Base-by-base conservation (phyloP, 345 rosid genomes). In the Arabidopsis arenosa region DNA sequence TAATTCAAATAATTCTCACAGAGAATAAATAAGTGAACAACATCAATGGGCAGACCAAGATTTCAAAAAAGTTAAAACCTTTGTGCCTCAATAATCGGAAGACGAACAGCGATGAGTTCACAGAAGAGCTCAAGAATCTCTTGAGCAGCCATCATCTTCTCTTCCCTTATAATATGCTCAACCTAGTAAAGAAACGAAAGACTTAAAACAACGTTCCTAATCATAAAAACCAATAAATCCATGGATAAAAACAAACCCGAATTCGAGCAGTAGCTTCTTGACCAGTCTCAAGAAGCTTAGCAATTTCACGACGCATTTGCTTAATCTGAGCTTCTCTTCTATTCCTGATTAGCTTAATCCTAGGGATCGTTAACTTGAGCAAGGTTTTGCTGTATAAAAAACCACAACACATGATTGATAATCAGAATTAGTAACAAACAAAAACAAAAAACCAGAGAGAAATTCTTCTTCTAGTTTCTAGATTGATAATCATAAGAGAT, bases 211-310 rank as follows among this genome's bases (percentile, higher is more conserved):
- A 35, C 9, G 6, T 12, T 66, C 43, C 32, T 3, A 66, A 40
- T 7, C 26, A 23, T 1, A 23, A 1, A 44, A 64, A 32, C 18
- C n/a, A 11, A 44, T 0, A 58, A 60, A 28, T 5, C 28, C 40
- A 68, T 39, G 8, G 6, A 45, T 36, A 41, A 43, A 39, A 33
- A 17, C 30, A 23, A 85, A 92, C 97, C 89, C 99, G 89, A 77
- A 95, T 95, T 10, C 97, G 90, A 80, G 97, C 97, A 36, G 97
- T 95, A 49, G 99, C 97, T 81, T 95, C 99, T 85, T 95, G 99
- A 66, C 99, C 97, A 48, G 96, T 86, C 85, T 90, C 90, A n/a
- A 95, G 96, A 79, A 92, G 97, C 83, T 90, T 92, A 37, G 94
- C 97, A 63, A 95, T 89, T 79, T 95, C 97, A 1, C 89, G 88